Base-by-base conservation (phyloP, 306 rosid genomes). In the Castanopsis chinensis region DNA sequence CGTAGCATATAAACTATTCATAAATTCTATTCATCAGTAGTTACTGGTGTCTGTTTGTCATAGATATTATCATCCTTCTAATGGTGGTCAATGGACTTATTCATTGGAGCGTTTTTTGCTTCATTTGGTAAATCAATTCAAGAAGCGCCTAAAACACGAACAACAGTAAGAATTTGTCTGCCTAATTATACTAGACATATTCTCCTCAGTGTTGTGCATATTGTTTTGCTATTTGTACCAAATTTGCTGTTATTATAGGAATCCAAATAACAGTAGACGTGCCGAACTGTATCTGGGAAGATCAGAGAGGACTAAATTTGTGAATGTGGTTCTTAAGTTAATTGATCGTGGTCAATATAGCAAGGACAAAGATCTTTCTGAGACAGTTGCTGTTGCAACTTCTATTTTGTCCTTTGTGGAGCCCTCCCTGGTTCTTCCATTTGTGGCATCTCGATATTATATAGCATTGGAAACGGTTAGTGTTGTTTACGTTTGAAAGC, bases 381-480 rank as follows among this genome's bases (percentile, higher is more conserved):
- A 86, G 76, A 96, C 99, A 59, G 98, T 96, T 84, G 98, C 98
- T 59, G 90, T 94, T 1, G 93, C 98, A 70, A 96, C 96, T 83
- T 93, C 99, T 71, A 84, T 93, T 75, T 84, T 96, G 86, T 90
- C 99, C 30, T 96, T 89, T 80, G 97, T 93, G 84, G 97, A 96
- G 81, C 97, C 99, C 69, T 84, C 91, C 72, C 78, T 91, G 82
- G 98, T 96, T 83, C 91, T 96, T 67, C 97, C 98, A 78, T 91
- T 96, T 89, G 99, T 96, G 84, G 97, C 93, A 56, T 93, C 96
- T 79, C 94, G 98, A 82, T 96, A 93, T 76, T 92, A n/a, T 20
- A 96, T 93, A 97, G 99, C 99, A 83, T 88, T 96, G 88, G 98
- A 96, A 88, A 96, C 99, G 97, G 99, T 96, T 80, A 84, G 98